Conservation (phyloP, 2,329 filamentous ascomycete genomes). For the Fusarium poae region DNA sequence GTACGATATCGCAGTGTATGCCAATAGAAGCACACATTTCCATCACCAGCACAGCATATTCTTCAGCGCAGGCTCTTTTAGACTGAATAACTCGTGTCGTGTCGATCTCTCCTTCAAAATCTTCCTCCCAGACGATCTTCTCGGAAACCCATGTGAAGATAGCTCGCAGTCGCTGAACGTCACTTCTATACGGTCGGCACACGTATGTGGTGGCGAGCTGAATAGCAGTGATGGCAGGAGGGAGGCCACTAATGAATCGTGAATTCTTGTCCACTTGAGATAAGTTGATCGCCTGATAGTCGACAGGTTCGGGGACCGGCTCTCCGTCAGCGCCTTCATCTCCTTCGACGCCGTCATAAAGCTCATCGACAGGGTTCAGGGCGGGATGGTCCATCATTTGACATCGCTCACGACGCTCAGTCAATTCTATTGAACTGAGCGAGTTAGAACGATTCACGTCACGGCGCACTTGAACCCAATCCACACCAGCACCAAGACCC, state of each 20-base stretch:
- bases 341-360: conserved; percentile 86
- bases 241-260: conserved; percentile 86
- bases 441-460: conserved; percentile 97
- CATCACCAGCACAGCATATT: conserved; percentile 87
- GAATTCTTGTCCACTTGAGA: conserved; percentile 95
- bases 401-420: conserved; percentile 87
- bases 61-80: conserved; percentile 86
- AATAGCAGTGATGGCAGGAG: conserved; percentile 83
- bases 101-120: conserved; percentile 87
- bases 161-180: conserved; percentile 90
- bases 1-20: conserved; percentile 86
- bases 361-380: conserved; percentile 88
- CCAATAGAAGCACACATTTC: conserved; percentile 96
- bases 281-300: conserved; percentile 85
- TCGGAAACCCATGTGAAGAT: conserved; percentile 99
- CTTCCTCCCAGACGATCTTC: conserved; percentile 94
- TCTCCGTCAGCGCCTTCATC: conserved; percentile 90
- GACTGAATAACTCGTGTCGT: conserved; percentile 85
- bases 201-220: conserved; percentile 91
- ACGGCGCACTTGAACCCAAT: conserved; percentile 97
- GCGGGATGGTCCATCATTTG: conserved; percentile 94
- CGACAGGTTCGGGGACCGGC: conserved; percentile 83
- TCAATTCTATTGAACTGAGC: conserved; percentile 86
- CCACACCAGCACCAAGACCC: conserved; percentile 73
- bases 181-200: conserved; percentile 92